A percentile compares a stretch with the other conserved stretches of the same genome.
Conservation (phyloP, 352 stramenopile genomes). For the Pythium guiyangense region DNA sequence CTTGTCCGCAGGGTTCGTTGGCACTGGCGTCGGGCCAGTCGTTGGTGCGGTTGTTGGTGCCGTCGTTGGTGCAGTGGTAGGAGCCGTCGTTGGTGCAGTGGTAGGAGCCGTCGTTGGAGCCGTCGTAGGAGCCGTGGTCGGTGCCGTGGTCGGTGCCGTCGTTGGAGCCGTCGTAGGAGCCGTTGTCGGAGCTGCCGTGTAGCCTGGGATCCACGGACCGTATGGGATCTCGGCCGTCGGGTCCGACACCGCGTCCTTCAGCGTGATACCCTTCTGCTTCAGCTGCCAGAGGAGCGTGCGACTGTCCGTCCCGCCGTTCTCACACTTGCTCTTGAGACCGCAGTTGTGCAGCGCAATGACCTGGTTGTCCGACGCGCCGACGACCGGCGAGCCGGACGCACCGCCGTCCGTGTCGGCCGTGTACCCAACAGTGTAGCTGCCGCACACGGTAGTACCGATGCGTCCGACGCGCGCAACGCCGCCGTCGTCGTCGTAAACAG, state of each 20-base stretch:
- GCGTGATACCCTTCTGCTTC: constrained; percentile 17
- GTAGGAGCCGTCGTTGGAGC: constrained; percentile 12
- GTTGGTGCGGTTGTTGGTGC: background rate
- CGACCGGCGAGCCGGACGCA: constrained; percentile 38
- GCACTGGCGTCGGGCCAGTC: background rate
- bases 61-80: background rate
- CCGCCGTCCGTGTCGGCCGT: constrained; percentile 31
- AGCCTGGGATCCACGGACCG: constrained; percentile 21
- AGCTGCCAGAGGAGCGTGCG: no score
- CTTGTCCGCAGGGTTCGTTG: constrained; percentile 1
- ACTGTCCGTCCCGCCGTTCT: no score
- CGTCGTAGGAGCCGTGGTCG: constrained; percentile 13
- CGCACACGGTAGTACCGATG: constrained; percentile 24
- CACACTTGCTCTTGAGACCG: background rate
- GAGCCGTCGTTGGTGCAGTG: background rate
- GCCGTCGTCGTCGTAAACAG: constrained; percentile 21
- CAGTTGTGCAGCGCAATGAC: constrained; percentile 51
- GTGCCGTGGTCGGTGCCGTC: background rate
- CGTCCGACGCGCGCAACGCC: constrained; percentile 13
- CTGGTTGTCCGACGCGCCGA: constrained; percentile 29
- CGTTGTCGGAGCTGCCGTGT: background rate
- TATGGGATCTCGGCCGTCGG: constrained; percentile 12
- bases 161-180: constrained; percentile 3
- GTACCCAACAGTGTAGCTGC: constrained; percentile 31
- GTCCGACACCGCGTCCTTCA: constrained; percentile 19